These are phyloP conservation scores for Orbilia javanica DNA, from an alignment of 2,329 filamentous ascomycete genomes.

Conservation along the genomic window DNA sequence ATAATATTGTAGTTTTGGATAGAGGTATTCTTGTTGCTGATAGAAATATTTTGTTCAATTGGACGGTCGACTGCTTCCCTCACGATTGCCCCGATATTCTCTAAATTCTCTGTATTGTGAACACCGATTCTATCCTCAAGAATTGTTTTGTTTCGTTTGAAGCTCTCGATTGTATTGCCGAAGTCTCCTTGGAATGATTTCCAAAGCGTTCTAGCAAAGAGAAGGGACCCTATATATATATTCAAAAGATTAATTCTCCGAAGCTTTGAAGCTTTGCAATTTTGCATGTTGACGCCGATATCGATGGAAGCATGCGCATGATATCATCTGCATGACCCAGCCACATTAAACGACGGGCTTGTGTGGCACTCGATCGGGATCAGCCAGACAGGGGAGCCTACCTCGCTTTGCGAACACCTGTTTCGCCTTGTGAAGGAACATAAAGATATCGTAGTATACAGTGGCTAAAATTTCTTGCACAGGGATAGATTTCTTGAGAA, in stretches of 20 bases:
- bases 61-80: background rate
- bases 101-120: background rate
- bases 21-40: too few species aligned
- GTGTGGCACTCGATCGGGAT: background rate
- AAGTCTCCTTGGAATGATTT: slow-evolving; percentile 39
- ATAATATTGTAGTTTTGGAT: too few species aligned
- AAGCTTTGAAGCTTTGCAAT: background rate
- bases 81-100: background rate
- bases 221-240: slow-evolving; percentile 10
- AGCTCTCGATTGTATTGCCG: slow-evolving; percentile 19
- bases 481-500: background rate
- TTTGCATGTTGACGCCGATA: too few species aligned
- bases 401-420: slow-evolving; percentile 12
- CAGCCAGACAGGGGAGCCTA: background rate
- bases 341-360: too few species aligned
- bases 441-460: slow-evolving; percentile 30
- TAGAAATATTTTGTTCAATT: background rate
- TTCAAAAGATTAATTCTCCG: background rate
- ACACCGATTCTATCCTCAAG: slow-evolving; percentile 10
- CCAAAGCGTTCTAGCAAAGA: slow-evolving; percentile 29
- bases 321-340: background rate
- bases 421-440: slow-evolving; percentile 32
- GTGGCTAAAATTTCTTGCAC: slow-evolving; percentile 2
- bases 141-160: slow-evolving; percentile 17
- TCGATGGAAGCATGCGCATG: background rate